phyloP scores from a whole-genome alignment of 2,329 filamentous ascomycete species.

The Pseudogymnoascus sp. region DNA sequence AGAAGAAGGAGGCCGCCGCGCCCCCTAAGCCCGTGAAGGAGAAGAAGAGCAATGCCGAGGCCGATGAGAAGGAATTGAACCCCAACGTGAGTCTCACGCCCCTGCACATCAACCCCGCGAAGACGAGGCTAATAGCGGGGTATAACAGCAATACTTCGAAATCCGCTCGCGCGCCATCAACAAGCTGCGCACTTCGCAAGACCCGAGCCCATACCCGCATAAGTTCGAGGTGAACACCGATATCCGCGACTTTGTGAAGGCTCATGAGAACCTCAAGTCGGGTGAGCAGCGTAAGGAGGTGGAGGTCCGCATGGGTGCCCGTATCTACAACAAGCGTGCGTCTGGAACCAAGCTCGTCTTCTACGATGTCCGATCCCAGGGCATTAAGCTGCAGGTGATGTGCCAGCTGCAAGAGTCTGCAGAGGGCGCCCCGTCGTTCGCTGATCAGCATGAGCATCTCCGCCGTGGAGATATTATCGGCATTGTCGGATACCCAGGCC shows the following conservation, averaged over 20 bases:
- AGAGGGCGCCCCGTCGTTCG: constrained; percentile 60
- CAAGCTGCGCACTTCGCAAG: constrained; percentile 62
- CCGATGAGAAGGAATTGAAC: constrained; percentile 63
- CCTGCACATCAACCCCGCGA: not conserved
- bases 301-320: constrained; percentile 67
- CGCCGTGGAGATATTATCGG: constrained; percentile 90
- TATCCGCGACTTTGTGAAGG: constrained; percentile 66
- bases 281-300: constrained; percentile 74
- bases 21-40: constrained; percentile 49
- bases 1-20: constrained; percentile 67
- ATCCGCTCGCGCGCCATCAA: constrained; percentile 79
- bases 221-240: constrained; percentile 83
- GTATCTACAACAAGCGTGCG: constrained; percentile 81
- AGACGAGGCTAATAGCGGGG: not conserved
- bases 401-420: constrained; percentile 75
- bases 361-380: constrained; percentile 75
- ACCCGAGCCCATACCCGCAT: constrained; percentile 86
- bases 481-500: constrained; percentile 71
- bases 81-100: constrained; percentile 50
- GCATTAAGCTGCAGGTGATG: constrained; percentile 79
- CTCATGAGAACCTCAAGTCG: constrained; percentile 76
- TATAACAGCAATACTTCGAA: constrained; percentile 77
- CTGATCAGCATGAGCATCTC: constrained; percentile 80
- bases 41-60: constrained; percentile 45
- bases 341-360: constrained; percentile 81